Conservation (phyloP, 768 basidiomycete genomes). For the Boletus eberwhitei region DNA sequence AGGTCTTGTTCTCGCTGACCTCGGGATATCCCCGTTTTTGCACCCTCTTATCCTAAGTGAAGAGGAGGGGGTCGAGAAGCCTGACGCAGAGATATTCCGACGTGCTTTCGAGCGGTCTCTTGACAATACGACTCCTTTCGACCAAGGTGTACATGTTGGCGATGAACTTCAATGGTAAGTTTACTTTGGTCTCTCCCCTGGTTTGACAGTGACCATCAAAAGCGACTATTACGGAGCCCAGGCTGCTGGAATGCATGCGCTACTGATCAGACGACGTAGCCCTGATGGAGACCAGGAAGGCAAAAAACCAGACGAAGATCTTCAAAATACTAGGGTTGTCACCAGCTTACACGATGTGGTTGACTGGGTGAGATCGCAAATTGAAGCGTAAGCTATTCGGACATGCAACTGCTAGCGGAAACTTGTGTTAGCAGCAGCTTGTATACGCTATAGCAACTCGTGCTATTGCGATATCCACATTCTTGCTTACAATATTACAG, state of each 20-base stretch:
- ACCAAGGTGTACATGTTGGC: conserved; percentile 66
- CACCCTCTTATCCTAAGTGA: conserved; percentile 66
- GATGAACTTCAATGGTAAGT: conserved; percentile 67
- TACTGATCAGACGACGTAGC: conserved; percentile 54
- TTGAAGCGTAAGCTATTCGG: neutral
- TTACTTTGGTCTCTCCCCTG: neutral
- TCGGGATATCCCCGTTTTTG: conserved; percentile 49
- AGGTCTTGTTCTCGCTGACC: conserved; percentile 55
- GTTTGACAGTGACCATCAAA: conserved; percentile 2
- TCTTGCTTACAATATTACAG: too few relatives aligned
- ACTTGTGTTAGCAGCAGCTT: neutral
- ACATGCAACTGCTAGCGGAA: neutral
- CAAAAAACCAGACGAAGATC: conserved; percentile 42
- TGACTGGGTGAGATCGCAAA: conserved; percentile 32
- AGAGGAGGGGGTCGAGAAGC: conserved; percentile 68
- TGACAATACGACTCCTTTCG: neutral
- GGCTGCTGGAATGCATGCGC: conserved; percentile 50
- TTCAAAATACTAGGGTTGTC: conserved; percentile 39
- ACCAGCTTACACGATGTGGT: conserved; percentile 35
- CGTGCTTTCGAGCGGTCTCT: conserved; percentile 32
- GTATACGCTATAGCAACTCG: neutral
- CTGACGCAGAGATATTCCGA: conserved; percentile 54
- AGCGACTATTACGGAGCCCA: conserved; percentile 69
- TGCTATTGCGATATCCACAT: neutral
- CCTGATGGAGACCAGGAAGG: conserved; percentile 45